Evolutionary conservation across 2,329 filamentous ascomycete species (phyloP).

Genomic region (Fusarium chuoi): DNA sequence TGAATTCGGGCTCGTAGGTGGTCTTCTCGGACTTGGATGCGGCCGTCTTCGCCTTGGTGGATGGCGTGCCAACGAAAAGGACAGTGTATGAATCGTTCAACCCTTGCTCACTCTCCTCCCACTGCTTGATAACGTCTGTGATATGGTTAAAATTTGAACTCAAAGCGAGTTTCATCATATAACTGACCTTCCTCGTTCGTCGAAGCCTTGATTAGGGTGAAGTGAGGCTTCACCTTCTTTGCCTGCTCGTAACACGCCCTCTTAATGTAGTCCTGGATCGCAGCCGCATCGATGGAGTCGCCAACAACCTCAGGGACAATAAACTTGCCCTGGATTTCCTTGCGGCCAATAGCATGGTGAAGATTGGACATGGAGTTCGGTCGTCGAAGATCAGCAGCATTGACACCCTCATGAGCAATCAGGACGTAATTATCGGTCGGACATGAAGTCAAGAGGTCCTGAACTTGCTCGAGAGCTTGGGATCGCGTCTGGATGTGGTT

Average conservation of each 20-base stretch:
- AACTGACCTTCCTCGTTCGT: conserved; percentile 57
- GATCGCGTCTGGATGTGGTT: conserved; percentile 62
- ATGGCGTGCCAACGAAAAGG: conserved; percentile 75
- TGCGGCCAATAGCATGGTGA: conserved; percentile 52
- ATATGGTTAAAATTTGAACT: conserved; percentile 3
- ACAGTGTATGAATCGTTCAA: conserved; percentile 72
- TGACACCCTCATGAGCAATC: conserved; percentile 79
- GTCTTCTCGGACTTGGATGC: conserved; percentile 47
- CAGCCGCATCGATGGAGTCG: conserved; percentile 53
- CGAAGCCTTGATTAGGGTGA: conserved; percentile 55
- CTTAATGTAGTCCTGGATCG: conserved; percentile 57
- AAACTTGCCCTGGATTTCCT: conserved; percentile 53
- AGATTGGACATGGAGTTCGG: conserved; percentile 64
- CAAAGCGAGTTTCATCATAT: not conserved
- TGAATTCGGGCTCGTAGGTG: conserved; percentile 73
- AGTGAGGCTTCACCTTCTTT: conserved; percentile 52
- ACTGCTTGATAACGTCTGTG: conserved; percentile 18
- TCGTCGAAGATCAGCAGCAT: conserved; percentile 72
- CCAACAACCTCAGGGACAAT: conserved; percentile 69
- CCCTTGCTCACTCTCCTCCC: conserved; percentile 20
- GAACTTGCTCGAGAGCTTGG: conserved; percentile 55
- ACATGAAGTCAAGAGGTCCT: conserved; percentile 70
- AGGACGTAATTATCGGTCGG: conserved; percentile 81
- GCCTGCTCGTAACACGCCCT: conserved; percentile 56
- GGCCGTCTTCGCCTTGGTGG: conserved; percentile 8